These are phyloP conservation scores for Dentipellis sp. DNA, from an alignment of 768 basidiomycete species.

Conservation along the genomic window DNA sequence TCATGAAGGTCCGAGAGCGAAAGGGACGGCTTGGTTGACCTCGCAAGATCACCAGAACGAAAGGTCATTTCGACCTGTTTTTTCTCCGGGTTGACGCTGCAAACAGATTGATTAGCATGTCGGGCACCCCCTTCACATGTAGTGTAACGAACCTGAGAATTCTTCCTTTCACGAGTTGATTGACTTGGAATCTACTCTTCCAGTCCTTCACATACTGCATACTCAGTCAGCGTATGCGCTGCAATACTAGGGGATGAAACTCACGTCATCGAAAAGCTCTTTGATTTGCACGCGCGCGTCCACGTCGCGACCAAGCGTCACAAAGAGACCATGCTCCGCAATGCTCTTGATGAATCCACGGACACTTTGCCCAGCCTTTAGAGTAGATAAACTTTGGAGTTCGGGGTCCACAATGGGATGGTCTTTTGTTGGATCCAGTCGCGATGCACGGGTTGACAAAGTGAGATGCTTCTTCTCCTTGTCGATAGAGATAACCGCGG, in stretches of 20 bases:
- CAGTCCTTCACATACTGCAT: constrained; percentile 90
- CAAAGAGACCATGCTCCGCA: constrained; percentile 81
- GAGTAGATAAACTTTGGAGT: constrained; percentile 46
- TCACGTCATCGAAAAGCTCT: constrained; percentile 82
- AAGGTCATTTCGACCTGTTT: constrained; percentile 91
- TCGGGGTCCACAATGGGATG: constrained; percentile 57
- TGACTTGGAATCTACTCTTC: constrained; percentile 69
- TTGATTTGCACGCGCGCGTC: constrained; percentile 91
- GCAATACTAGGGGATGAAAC: constrained; percentile 8
- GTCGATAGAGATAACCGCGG: constrained; percentile 64
- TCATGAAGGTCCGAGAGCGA: constrained; percentile 50
- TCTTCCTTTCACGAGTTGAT: constrained; percentile 83
- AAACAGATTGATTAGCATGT: not conserved
- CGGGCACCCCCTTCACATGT: not conserved
- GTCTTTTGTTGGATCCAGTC: constrained; percentile 43
- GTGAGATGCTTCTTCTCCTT: constrained; percentile 53
- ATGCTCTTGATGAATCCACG: constrained; percentile 89
- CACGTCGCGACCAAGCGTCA: constrained; percentile 72
- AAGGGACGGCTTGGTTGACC: constrained; percentile 26
- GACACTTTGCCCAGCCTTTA: constrained; percentile 66
- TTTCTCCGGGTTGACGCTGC: constrained; percentile 57
- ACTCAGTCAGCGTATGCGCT: not conserved
- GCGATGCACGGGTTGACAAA: constrained; percentile 76
- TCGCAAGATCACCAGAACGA: constrained; percentile 50
- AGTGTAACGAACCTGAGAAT: constrained; percentile 53